Evolutionary conservation across 2,329 filamentous ascomycete species (phyloP).

Genomic region (Colletotrichum salicis): DNA sequence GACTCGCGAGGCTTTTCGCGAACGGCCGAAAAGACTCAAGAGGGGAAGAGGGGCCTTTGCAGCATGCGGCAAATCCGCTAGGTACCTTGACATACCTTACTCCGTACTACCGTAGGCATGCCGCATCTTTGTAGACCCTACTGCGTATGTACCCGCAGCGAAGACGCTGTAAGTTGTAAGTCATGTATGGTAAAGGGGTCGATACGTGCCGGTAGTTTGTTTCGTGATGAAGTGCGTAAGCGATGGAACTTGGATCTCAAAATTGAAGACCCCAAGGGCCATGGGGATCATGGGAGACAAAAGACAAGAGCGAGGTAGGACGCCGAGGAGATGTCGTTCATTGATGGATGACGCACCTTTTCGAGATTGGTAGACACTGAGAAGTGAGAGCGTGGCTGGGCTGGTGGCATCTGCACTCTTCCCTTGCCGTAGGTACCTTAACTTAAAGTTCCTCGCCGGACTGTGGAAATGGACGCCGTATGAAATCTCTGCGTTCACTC

Average conservation of each 20-base stretch:
- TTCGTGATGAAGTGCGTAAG: not conserved
- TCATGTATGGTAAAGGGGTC: not conserved
- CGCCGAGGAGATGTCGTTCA: not conserved
- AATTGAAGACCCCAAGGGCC: not conserved
- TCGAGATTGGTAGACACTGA: not conserved
- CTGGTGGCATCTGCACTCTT: not conserved
- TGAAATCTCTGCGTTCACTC: conserved; percentile 14
- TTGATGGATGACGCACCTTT: not conserved
- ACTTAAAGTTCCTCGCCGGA: conserved; percentile 2
- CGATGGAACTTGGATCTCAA: too few species aligned
- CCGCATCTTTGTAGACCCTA: not conserved
- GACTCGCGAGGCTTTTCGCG: conserved; percentile 27
- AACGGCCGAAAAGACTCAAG: conserved; percentile 15
- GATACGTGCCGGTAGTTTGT: not conserved
- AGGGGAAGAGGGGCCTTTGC: conserved; percentile 26
- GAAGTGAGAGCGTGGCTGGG: not conserved
- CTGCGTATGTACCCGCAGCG: not conserved
- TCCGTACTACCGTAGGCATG: not conserved
- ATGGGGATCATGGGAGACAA: not conserved
- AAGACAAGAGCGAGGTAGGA: not conserved
- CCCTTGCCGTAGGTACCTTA: conserved; percentile 12
- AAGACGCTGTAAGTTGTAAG: not conserved
- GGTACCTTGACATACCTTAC: not conserved
- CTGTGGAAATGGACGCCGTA: not conserved
- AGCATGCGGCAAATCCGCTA: conserved; percentile 1